A percentile compares a stretch with the other conserved stretches of the same genome.
Evolutionary conservation across 2,329 filamentous ascomycete species (phyloP).

Genomic region (Colletotrichum eleusines): DNA sequence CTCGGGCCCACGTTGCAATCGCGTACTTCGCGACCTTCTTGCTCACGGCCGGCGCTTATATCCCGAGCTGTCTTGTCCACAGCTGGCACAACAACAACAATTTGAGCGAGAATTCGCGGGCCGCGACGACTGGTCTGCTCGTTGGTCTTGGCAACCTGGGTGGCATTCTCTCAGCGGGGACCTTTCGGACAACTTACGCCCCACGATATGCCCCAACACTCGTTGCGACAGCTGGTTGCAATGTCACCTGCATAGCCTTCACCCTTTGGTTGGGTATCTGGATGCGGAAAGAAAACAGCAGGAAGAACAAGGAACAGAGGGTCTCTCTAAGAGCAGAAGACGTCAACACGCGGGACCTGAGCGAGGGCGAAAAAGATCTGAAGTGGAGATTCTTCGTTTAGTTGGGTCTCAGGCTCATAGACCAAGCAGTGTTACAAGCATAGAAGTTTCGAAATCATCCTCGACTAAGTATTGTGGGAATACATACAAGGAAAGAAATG

Average conservation of each 20-base stretch:
- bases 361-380: constrained; percentile 52
- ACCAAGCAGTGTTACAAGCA: not conserved
- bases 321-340: constrained; percentile 51
- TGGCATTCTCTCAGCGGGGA: constrained; percentile 52
- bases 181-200: constrained; percentile 61
- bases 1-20: constrained; percentile 51
- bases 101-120: constrained; percentile 58
- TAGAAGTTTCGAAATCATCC: no score
- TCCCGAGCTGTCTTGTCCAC: constrained; percentile 62
- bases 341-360: constrained; percentile 54
- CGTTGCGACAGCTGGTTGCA: constrained; percentile 55
- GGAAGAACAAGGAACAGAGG: constrained; percentile 54
- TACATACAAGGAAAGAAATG: no score
- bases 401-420: no score
- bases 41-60: constrained; percentile 61
- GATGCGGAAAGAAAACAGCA: constrained; percentile 59
- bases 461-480: accelerated
- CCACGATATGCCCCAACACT: constrained; percentile 62
- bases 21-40: constrained; percentile 65
- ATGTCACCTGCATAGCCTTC: constrained; percentile 56
- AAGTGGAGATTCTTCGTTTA: constrained; percentile 53
- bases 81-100: constrained; percentile 61
- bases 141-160: constrained; percentile 63
- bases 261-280: constrained; percentile 55
- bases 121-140: constrained; percentile 60